Evolutionary conservation across 2,329 filamentous ascomycete species (phyloP).

Genomic region (Geosmithia flava): DNA sequence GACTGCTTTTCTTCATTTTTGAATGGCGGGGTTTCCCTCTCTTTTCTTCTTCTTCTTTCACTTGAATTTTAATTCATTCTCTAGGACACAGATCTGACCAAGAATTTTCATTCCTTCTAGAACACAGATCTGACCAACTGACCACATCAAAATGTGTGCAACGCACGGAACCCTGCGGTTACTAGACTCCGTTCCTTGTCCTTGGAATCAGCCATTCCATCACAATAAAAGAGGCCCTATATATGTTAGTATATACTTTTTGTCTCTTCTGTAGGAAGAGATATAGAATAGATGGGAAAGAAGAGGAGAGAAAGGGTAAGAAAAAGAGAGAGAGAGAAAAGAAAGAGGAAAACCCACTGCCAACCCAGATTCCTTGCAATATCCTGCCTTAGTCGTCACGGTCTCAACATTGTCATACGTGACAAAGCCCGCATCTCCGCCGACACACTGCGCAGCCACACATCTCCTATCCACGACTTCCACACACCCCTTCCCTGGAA

Average conservation of each 20-base stretch:
- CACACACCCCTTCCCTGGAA: constrained; percentile 48
- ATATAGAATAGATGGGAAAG: too few relatives aligned
- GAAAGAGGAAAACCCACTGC: constrained; percentile 36
- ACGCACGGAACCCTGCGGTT: constrained; percentile 43
- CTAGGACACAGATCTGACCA: too few relatives aligned
- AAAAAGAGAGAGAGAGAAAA: too few relatives aligned
- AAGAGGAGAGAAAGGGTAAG: background rate
- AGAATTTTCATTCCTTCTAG: background rate
- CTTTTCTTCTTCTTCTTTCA: too few relatives aligned
- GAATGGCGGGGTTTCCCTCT: too few relatives aligned
- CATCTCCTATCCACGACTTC: constrained; percentile 56
- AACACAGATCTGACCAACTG: background rate
- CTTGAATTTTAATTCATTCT: too few relatives aligned
- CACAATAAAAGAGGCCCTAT: constrained; percentile 72
- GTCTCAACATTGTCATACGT: constrained; percentile 71
- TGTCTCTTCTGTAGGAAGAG: background rate
- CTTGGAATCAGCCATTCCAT: constrained; percentile 57
- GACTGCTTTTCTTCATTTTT: too few relatives aligned
- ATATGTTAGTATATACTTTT: constrained; percentile 3
- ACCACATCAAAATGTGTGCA: constrained; percentile 30
- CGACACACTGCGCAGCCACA: constrained; percentile 60
- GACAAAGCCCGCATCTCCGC: constrained; percentile 65
- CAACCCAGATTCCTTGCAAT: constrained; percentile 57
- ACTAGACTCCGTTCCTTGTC: constrained; percentile 45
- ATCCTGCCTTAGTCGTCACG: constrained; percentile 62